Evolutionary conservation across 345 rosid species (phyloP), one percentile per base, ranked within the genome.

Genomic region (Linum trigynum): DNA sequence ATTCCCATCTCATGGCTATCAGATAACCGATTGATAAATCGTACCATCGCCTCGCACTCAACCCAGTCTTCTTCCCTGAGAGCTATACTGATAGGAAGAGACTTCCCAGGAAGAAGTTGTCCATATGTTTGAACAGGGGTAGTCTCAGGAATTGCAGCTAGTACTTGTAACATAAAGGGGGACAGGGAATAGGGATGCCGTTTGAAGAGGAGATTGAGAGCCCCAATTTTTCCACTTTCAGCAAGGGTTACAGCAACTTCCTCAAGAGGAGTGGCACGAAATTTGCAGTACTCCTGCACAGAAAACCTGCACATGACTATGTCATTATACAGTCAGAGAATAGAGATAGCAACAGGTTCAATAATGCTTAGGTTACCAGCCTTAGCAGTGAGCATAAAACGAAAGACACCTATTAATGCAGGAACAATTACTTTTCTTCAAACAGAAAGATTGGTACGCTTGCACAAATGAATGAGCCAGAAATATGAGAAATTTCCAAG

Each of bases 61-160:
- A 94, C 88, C 99, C 99, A 90, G 80, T 94, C 99, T 78, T 84
- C 95, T 80, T 86, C 88, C 78, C 99, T 90, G 75, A 88, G 75
- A 55, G 81, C 82, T 76, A 77, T 77, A 74, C 71, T 83, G 56
- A 82, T 59, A 39, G 90, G 87, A 69, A 91, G 92, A 69, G 78
- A 68, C 68, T 79, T 81, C 71, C 96, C 97, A 39, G 97, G 99
- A 80, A 94, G 97, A 75, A 94, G 96, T 70, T 88, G 99, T n/a
- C 71, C 74, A 75, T 88, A 94, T 57, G 95, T 82, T 75, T 88
- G 91, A 69, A 87, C 90, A 5, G 88, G 87, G 72, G 88, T 75
- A 59, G 99, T 90, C 81, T 94, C 99, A 37, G 99, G 95, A 81
- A 94, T 75, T 67, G 96, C 83, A 63, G 91, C 76, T 79, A 90